phyloP scores from a whole-genome alignment of 495 filamentous ascomycete genomes.

The Polyplosphaeria fusca region DNA sequence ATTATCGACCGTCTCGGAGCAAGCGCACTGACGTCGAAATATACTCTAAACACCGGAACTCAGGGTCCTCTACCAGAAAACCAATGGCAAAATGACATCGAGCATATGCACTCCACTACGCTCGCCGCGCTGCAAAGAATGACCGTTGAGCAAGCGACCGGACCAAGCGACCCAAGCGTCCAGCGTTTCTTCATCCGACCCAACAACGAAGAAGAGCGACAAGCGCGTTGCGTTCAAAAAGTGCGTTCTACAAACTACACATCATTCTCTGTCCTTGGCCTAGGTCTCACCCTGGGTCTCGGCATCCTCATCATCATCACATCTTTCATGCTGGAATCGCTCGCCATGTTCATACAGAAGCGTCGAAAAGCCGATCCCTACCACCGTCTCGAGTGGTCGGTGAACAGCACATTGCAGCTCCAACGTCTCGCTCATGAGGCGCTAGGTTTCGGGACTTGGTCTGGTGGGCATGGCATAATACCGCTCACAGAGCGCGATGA shows the following conservation, averaged over 20 bases:
- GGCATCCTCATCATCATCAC: neutral
- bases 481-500: neutral
- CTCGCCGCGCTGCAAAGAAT: neutral
- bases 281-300: neutral
- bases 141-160: neutral
- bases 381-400: slow-evolving; percentile 2
- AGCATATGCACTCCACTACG: too few species aligned
- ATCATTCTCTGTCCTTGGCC: neutral
- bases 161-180: neutral
- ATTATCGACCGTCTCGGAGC: too few species aligned
- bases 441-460: slow-evolving; percentile 1
- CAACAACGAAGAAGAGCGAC: neutral
- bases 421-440: slow-evolving; percentile 10
- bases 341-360: neutral
- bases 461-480: neutral
- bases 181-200: neutral
- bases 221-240: neutral
- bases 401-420: slow-evolving; percentile 10
- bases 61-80: neutral
- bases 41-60: too few species aligned
- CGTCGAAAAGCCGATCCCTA: neutral
- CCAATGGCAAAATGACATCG: neutral
- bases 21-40: too few species aligned
- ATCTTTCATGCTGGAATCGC: neutral
- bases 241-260: neutral